Base-by-base conservation (phyloP, 164 flowering plant species). In the Magnolia kwangsiensis region DNA sequence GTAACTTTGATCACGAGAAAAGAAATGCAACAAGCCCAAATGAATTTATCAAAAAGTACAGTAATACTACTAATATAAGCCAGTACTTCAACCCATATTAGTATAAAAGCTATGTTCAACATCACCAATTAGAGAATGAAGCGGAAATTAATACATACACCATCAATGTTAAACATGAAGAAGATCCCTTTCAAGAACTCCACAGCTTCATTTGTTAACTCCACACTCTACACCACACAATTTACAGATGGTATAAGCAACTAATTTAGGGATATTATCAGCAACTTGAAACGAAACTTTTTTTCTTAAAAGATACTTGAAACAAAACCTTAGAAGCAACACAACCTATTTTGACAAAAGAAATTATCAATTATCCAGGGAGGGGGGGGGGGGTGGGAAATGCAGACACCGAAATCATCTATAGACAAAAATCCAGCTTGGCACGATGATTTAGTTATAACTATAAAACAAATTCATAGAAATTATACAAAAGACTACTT, bases 201-300 rank as follows among this genome's bases (percentile, higher is more conserved):
- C 61, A 91, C 66, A 61, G 93, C 95, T 76, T 93, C 98, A 82
- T 73, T 85, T 72, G 98, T 86, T 81, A 95, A 87, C 90, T 95
- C 98, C 87, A 90, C 91, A 78, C 92, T 90, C 98, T 95, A 72
- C 83, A 86, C 50, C 14, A 67, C 27, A 16, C 16, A 55, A 23
- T 27, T 27, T 27, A 27, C 2, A 2, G 29, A 27, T 27, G 29
- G 23, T 21, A 55, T 50, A 10, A 70, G n/a, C 37, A 55, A 55
- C 16, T 24, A 55, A 23, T 29, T n/a, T 63, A 18, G 24, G 51
- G 10, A 18, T 51, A 55, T 55, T 21, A 55, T 50, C 4, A 70
- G n/a, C 37, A 55, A 55, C 37, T 72, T 37, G 63, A 72, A 19
- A 72, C 59, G 31, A 68, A 27, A 68, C 18, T 23, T 65, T 65